Evolutionary conservation across 805 yeast genomes (phyloP), one percentile per base, ranked within the genome.

Genomic region (Saccharomycopsis vini): DNA sequence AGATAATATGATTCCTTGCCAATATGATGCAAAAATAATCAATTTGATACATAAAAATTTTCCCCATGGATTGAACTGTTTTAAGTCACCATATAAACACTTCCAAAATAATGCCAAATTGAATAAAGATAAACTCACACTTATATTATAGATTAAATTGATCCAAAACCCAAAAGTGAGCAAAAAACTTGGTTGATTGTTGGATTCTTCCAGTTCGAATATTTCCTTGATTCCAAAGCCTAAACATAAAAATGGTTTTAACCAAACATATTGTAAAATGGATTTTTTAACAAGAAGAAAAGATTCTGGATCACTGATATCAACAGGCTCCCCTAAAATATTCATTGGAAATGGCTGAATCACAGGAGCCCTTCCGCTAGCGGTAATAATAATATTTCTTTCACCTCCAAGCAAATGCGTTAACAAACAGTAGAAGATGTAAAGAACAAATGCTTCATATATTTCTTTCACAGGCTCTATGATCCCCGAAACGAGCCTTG

Each of bases 21-120:
- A 92, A 59, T 88, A 92, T n/a, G 95, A 84, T 20, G 96, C 97
- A 69, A 92, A 92, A 39, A 92, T 89, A 43, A 92, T 87, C 50
- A 88, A 70, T 57, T 92, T 92, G 38, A 92, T 95, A 63, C 97
- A 88, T 32, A 92, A 60, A 59, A 92, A 92, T 62, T 89, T 89
- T 9, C 94, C 88, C 74, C 92, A 79, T 3, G 97, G 97, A 43
- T 85, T 74, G 64, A 81, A 89, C 1, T 81, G 83, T 42, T 66
- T 71, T 52, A 92, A 68, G 54, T 89, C 97, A 2, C 57, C 58
- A 63, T 83, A 79, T n/a, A 92, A 67, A 52, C 95, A 85, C 57
- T 77, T 81, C 98, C 98, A 92, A 60, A 92, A 92, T 40, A 88
- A 64, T 0, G 95, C 96, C 51, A 92, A 63, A 45, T 84, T 77